Evolutionary conservation across 2,329 filamentous ascomycete genomes (phyloP).

Genomic region (Verticillium klebahnii): DNA sequence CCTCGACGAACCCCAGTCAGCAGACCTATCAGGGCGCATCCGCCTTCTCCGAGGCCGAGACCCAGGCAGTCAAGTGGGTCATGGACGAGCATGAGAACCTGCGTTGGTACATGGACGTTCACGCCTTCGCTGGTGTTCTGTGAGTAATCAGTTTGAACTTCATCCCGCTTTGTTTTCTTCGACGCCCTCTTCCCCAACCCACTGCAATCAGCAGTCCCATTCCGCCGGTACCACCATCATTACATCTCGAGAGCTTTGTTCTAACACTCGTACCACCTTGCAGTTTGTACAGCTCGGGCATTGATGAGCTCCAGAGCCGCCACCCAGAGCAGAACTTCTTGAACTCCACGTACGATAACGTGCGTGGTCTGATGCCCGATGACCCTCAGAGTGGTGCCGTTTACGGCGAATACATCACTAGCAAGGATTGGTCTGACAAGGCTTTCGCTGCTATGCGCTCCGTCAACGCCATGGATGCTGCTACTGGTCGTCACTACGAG

Average conservation of each 20-base stretch:
- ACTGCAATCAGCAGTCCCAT: no score
- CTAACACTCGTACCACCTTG: no score
- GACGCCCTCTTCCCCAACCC: background rate
- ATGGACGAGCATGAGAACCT: conserved; percentile 44
- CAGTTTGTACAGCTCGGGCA: conserved; percentile 53
- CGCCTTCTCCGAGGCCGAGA: conserved; percentile 52
- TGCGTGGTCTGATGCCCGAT: conserved; percentile 41
- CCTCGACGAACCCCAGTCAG: conserved; percentile 36
- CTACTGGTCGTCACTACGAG: conserved; percentile 30
- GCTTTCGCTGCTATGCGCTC: conserved; percentile 27
- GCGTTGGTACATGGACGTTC: conserved; percentile 55
- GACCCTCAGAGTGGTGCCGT: conserved; percentile 20
- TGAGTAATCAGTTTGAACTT: background rate
- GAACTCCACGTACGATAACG: conserved; percentile 46
- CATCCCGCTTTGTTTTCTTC: background rate
- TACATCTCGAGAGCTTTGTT: no score
- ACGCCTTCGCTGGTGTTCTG: conserved; percentile 41
- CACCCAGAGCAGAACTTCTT: conserved; percentile 44
- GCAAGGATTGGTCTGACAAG: conserved; percentile 28
- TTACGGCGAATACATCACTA: conserved; percentile 42
- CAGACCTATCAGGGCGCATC: conserved; percentile 46
- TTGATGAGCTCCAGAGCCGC: conserved; percentile 45
- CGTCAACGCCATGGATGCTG: conserved; percentile 31
- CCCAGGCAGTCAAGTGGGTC: conserved; percentile 47
- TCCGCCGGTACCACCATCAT: no score